Base-by-base conservation (phyloP, 768 basidiomycete species). In the Amanita muscaria region DNA sequence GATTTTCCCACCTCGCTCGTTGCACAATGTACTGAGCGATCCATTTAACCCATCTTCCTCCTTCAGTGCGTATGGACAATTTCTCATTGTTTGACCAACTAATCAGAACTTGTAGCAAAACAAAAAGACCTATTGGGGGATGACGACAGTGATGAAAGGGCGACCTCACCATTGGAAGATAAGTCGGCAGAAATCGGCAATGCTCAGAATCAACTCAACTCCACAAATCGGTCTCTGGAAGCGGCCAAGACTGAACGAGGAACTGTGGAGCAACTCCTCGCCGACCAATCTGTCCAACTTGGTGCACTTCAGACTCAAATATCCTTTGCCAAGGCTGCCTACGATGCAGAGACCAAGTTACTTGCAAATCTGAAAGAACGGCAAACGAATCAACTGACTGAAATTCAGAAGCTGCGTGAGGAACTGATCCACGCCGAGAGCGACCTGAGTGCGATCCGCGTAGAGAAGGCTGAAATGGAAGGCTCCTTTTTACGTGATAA, bases 391-490 rank as follows among this genome's bases (percentile, higher is more conserved):
- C 93, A 96, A 65, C 69, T 69, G 2, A 66, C 73, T 14, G 81
- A 85, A 15, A 83, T 96, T 22, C 74, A 80, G 54, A 83, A 79
- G 58, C 61, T 78, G 3, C 72, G 76, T 40, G 76, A 82, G 42
- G 86, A 94, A 47, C 66, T 97, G 29, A 98, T 99, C 52, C 72
- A 74, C 32, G 83, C 87, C 3, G 93, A 98, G 66, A 91, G 89
- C 57, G 91, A 97, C 51, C 71, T 99, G 31, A 90, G 88, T 51
- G 92, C 85, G 6, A 57, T 94, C 36, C 72, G 83, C 12, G 79
- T 90, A 16, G 92, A 97, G 66, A 97, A 93, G 67, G 70, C 83
- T 5, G 96, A 98, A 63, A 70, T 97, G 16, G 91, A 93, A 60
- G 88, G 90, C 8, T 65, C 76, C 2, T 74, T 93, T 46, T 61